These are phyloP conservation scores for Crithidia mellificae DNA, from an alignment of 208 protist species.

Conservation along the genomic window DNA sequence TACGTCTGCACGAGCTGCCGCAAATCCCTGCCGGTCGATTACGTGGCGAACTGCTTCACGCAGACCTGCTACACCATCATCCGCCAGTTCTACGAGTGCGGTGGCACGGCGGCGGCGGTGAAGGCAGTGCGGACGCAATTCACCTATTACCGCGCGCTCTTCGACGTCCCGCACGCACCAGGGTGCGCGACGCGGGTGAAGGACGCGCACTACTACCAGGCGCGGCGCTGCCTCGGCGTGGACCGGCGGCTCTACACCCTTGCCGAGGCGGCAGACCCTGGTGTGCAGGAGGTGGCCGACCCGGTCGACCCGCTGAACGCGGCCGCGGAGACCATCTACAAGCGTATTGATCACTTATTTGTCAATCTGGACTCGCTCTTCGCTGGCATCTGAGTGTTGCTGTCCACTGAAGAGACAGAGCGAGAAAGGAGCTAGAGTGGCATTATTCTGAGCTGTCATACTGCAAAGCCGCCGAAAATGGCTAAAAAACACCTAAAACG, in stretches of 20 bases:
- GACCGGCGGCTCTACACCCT: constrained; percentile 69
- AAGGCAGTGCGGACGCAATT: constrained; percentile 76
- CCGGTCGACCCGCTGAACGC: constrained; percentile 75
- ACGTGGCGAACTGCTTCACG: constrained; percentile 84
- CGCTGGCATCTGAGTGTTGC: constrained; percentile 20
- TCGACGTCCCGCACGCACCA: constrained; percentile 84
- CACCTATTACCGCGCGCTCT: constrained; percentile 87
- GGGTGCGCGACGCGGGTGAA: constrained; percentile 65
- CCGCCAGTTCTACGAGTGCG: constrained; percentile 81
- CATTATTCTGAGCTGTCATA: too few relatives aligned
- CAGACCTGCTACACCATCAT: constrained; percentile 73
- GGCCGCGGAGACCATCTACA: constrained; percentile 81
- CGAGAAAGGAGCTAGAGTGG: too few relatives aligned
- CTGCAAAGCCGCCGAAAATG: too few relatives aligned
- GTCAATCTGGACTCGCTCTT: constrained; percentile 75
- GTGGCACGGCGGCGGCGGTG: constrained; percentile 61
- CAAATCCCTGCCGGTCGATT: constrained; percentile 49
- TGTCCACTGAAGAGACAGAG: too few relatives aligned
- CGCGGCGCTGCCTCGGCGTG: constrained; percentile 73
- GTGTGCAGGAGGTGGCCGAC: constrained; percentile 41
- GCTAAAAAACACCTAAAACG: too few relatives aligned
- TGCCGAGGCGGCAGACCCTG: constrained; percentile 51
- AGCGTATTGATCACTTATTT: constrained; percentile 83
- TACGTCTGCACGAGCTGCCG: constrained; percentile 78
- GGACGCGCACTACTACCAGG: constrained; percentile 60